phyloP scores from a whole-genome alignment of 495 filamentous ascomycete genomes.

The Penicillium maclennaniae region DNA sequence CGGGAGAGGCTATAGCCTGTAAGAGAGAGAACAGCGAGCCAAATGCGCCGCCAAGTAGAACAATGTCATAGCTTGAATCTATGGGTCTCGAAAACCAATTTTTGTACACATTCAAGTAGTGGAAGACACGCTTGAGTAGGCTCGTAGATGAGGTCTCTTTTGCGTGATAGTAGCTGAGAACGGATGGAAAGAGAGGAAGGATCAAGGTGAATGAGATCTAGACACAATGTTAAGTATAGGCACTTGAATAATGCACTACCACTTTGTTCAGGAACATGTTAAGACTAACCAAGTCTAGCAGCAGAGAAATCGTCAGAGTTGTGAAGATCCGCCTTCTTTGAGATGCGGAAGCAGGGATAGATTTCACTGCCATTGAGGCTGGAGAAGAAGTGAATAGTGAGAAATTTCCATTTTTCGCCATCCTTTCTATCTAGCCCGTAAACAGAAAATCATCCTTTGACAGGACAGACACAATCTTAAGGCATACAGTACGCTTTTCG shows the following conservation, averaged over 20 bases:
- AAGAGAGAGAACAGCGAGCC: constrained; percentile 86
- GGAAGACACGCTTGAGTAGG: constrained; percentile 67
- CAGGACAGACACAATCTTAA: no score
- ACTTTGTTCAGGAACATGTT: constrained; percentile 22
- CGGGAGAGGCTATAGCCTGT: constrained; percentile 82
- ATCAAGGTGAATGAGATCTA: constrained; percentile 88
- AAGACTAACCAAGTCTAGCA: constrained; percentile 39
- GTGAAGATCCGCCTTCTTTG: constrained; percentile 71
- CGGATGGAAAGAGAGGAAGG: constrained; percentile 85
- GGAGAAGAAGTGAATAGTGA: no score
- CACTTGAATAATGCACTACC: neutral
- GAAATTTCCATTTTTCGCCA: no score
- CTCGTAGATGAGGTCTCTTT: constrained; percentile 49
- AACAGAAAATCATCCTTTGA: no score
- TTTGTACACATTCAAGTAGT: constrained; percentile 85
- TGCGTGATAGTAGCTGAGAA: constrained; percentile 87
- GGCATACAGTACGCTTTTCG: no score
- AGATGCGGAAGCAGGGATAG: constrained; percentile 9
- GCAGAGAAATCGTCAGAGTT: constrained; percentile 64
- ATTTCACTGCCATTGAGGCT: neutral
- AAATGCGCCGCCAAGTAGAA: constrained; percentile 84
- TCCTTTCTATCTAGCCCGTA: no score
- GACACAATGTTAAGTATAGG: constrained; percentile 14
- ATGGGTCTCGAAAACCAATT: constrained; percentile 83
- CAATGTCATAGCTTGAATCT: constrained; percentile 89